These are phyloP conservation scores for Ophiocordyceps camponoti-floridani DNA, from an alignment of 2,329 filamentous ascomycete genomes.

Conservation along the genomic window DNA sequence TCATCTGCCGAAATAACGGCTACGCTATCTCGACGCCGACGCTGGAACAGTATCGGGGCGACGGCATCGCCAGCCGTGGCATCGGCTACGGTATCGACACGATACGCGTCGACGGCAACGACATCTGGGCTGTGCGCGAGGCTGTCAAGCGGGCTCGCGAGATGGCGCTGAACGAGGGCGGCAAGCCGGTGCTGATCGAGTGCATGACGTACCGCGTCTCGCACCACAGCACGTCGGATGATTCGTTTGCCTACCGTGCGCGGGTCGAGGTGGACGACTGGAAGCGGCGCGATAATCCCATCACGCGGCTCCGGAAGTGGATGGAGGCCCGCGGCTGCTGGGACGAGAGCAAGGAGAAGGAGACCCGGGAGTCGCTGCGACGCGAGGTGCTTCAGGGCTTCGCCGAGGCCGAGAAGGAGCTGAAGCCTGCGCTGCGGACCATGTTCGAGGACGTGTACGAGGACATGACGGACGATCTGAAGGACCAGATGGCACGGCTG, in stretches of 20 bases:
- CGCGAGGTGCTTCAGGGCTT: constrained; percentile 75
- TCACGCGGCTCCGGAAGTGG: constrained; percentile 75
- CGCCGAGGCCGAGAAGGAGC: constrained; percentile 62
- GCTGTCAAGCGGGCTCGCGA: constrained; percentile 60
- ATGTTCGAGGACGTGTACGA: constrained; percentile 88
- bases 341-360: constrained; percentile 69
- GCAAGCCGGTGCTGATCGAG: constrained; percentile 72
- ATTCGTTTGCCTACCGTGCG: constrained; percentile 90
- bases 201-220: constrained; percentile 97
- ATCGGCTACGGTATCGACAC: constrained; percentile 90
- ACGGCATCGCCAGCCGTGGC: constrained; percentile 75
- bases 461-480: constrained; percentile 62
- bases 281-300: constrained; percentile 80
- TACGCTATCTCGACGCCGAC: constrained; percentile 85
- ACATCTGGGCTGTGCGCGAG: constrained; percentile 75
- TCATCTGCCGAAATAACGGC: constrained; percentile 85
- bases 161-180: constrained; percentile 65
- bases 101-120: constrained; percentile 84
- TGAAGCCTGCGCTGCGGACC: constrained; percentile 51
- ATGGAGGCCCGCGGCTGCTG: constrained; percentile 70
- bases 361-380: constrained; percentile 43
- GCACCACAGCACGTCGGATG: constrained; percentile 91
- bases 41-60: constrained; percentile 76
- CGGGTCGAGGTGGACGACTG: constrained; percentile 89
- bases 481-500: constrained; percentile 53